Base-by-base conservation (phyloP, 768 basidiomycete species). In the Candolleomyces aberdarensis region DNA sequence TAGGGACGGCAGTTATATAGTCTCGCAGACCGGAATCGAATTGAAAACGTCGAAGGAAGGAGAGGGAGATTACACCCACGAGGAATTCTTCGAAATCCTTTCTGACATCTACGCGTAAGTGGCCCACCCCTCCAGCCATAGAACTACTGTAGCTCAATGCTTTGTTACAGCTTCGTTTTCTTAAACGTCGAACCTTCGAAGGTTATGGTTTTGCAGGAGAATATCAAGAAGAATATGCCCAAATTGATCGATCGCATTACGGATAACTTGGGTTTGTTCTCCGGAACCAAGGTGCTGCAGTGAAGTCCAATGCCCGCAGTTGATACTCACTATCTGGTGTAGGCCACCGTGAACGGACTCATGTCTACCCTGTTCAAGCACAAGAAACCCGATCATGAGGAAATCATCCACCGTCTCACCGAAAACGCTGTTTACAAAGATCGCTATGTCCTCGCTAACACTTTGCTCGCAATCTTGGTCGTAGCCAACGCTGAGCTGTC, bases 371-470 rank as follows among this genome's bases (percentile, higher is more conserved):
- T 85, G 32, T 84, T 90, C 66, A 80, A 75, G 64, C 70, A 76
- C 7, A 80, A 80, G 64, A 83, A 78, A 62, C 67, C 68, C 22
- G 78, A 81, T 32, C 79, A 83, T 55, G 75, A 80, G 52, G 81
- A 82, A 56, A 70, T 91, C 51, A 74, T 85, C 64, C 82, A 84
- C 65, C 80, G 82, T 13, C 76, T 93, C 40, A 77, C 80, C 31
- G 83, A 78, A 91, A 69, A 85, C 83, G 36, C 76, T 92, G 15
- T 96, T 76, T 84, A 98, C 67, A 89, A 89, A 73, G 96, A 97
- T 75, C 94, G 98, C 64, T 96, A 98, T 77, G 82, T 96, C 69
- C 89, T 99, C 66, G 95, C 96, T 61, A 94, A 98, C 74, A 95
- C 96, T 61, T 94, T 98, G 71, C 71, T 94, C 44, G 90, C 90